Evolutionary conservation across 2,329 filamentous ascomycete genomes (phyloP).

Genomic region (Fusarium sp.): DNA sequence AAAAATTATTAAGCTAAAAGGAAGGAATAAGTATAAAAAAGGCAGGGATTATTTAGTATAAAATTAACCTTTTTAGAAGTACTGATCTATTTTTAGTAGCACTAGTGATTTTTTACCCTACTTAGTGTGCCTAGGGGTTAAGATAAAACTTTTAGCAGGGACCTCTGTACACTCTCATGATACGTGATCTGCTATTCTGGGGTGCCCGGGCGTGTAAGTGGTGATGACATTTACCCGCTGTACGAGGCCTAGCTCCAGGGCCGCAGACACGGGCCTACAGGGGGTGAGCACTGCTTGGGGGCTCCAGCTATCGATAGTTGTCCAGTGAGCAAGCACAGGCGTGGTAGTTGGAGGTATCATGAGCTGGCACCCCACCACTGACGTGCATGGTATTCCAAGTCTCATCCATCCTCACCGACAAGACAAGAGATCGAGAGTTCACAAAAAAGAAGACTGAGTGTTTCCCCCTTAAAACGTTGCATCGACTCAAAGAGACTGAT

Average conservation of each 20-base stretch:
- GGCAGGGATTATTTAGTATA: no score
- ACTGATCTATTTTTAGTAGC: no score
- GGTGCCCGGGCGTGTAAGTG: constrained; percentile 28
- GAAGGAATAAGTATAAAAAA: no score
- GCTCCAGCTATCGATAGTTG: constrained; percentile 42
- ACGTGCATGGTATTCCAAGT: constrained; percentile 17
- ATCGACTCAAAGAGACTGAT: constrained; percentile 29
- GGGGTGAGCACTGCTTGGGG: background rate
- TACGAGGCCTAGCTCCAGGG: constrained; percentile 35
- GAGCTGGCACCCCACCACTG: constrained; percentile 41
- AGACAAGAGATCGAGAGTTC: background rate
- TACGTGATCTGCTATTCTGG: constrained; percentile 12
- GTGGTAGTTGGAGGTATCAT: constrained; percentile 30
- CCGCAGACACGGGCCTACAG: constrained; percentile 10
- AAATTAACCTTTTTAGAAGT: no score
- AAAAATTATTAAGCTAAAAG: no score
- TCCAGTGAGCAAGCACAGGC: constrained; percentile 40
- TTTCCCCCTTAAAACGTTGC: constrained; percentile 9
- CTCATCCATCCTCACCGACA: constrained; percentile 22
- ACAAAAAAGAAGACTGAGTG: constrained; percentile 33
- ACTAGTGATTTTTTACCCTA: no score
- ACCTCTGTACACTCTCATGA: constrained; percentile 19
- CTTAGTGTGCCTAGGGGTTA: no score
- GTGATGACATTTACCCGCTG: constrained; percentile 33
- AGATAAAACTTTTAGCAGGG: no score